Evolutionary conservation across 2,329 filamentous ascomycete genomes (phyloP).

Genomic region (Dactylella cylindrospora): DNA sequence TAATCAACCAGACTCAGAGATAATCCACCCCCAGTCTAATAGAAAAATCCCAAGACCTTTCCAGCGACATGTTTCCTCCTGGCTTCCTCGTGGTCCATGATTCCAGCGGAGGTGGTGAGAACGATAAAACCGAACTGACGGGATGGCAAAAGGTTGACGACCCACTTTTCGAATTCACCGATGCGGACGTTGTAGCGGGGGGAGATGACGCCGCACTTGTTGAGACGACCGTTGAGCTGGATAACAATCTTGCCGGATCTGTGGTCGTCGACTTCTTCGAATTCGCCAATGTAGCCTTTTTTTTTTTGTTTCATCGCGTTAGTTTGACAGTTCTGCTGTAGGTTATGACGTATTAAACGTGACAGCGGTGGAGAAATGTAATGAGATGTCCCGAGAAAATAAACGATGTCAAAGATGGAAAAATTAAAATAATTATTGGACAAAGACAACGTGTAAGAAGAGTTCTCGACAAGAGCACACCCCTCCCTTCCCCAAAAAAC

Average conservation of each 20-base stretch:
- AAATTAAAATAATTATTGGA: constrained; percentile 66
- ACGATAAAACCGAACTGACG: constrained; percentile 99
- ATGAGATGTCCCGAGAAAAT: constrained; percentile 87
- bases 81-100: constrained; percentile 99
- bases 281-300: constrained; percentile 96
- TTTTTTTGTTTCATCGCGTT: constrained; percentile 17
- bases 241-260: constrained; percentile 99
- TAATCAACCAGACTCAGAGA: constrained; percentile 7
- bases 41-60: constrained; percentile 89
- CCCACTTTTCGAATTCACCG: constrained; percentile 98
- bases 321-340: not conserved
- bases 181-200: constrained; percentile 99
- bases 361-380: constrained; percentile 47
- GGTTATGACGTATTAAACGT: constrained; percentile 12
- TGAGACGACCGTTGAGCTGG: constrained; percentile 86
- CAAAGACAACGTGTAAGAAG: constrained; percentile 85
- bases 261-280: constrained; percentile 99
- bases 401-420: constrained; percentile 68
- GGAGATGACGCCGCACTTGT: constrained; percentile 72
- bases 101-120: constrained; percentile 97
- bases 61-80: constrained; percentile 97
- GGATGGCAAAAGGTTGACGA: constrained; percentile 95
- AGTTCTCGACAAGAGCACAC: constrained; percentile 24
- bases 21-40: constrained; percentile 13
- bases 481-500: constrained; percentile 61